Evolutionary conservation across 2,329 filamentous ascomycete species (phyloP), one percentile per base, ranked within the genome.

Genomic region (Blumeria hordei): DNA sequence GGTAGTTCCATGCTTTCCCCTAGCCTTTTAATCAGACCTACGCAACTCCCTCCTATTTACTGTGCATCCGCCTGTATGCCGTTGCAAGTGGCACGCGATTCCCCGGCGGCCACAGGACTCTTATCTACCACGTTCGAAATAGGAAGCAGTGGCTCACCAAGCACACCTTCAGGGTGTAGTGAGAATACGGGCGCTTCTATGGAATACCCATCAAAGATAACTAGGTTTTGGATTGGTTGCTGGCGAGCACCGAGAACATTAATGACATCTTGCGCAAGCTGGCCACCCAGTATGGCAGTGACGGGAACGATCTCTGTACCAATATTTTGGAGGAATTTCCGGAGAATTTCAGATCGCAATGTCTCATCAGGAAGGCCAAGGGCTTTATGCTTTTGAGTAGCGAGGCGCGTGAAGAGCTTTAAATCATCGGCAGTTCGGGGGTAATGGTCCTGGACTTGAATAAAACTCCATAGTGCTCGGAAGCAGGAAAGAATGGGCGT

Each of bases 241-340:
- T 96, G 88, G 43, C 84, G 80, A 65, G 85, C 80, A 52, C 88
- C 87, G 6, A 96, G 76, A 35, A 95, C 88, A 63, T 96, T 96
- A 69, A 98, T 96, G 54, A 94, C 88, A 65, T 98, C 92, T 69
- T 98, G 92, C 0, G 90, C 87, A 14, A 98, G 74, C 66, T 88
- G 80, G 9, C 88, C 92, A 52, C 92, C 92, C 10, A 98, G 72
- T 57, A 94, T 86, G 1, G 92, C 88, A 0, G 85, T 82, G 8
- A 94, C 86, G 7, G 92, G 88, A 11, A 85, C 81, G 41, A 96
- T 71, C 69, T 96, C 90, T 62, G 80, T 79, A 55, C 81, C 83
- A 6, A 95, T 72, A 61, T 93, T 93, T 67, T 92, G 84, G 43
- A 96, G 67, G 69, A 98, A 98, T 63, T 74, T 81, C 56, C 86